These are phyloP conservation scores for Prunus padus DNA, from an alignment of 306 rosid species.

Conservation along the genomic window DNA sequence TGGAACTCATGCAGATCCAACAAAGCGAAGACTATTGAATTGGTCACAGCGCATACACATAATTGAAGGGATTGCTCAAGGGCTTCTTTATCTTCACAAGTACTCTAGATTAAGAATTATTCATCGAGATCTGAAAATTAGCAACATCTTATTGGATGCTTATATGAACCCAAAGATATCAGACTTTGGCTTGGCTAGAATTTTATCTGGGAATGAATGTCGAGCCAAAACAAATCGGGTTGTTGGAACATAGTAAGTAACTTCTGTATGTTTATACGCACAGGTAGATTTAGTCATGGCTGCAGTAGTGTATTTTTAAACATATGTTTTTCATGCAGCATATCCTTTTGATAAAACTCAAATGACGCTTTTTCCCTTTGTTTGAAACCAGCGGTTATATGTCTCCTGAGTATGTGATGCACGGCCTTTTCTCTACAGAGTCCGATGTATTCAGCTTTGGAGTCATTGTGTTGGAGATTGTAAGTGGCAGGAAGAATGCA, in stretches of 20 bases:
- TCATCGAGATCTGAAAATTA: conserved; percentile 21
- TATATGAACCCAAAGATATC: conserved; percentile 29
- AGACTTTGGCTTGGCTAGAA: conserved; percentile 27
- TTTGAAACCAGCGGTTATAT: conserved; percentile 13
- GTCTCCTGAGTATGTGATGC: conserved; percentile 22
- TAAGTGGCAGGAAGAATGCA: conserved; percentile 13
- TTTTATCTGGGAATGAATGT: conserved; percentile 1
- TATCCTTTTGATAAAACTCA: not conserved
- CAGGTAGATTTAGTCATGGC: not conserved
- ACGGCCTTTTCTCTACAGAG: conserved; percentile 10
- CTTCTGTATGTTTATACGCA: not conserved
- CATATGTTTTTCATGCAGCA: not conserved
- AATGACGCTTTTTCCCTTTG: not conserved
- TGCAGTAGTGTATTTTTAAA: not conserved
- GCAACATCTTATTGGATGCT: conserved; percentile 20
- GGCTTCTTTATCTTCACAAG: conserved; percentile 32
- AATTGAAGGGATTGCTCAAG: conserved; percentile 28
- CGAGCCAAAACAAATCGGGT: conserved; percentile 21
- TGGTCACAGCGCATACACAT: conserved; percentile 17
- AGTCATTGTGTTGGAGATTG: conserved; percentile 21
- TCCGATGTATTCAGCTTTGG: conserved; percentile 23
- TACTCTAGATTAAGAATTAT: conserved; percentile 28
- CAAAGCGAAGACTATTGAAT: not conserved
- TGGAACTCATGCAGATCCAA: conserved; percentile 17
- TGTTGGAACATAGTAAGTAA: conserved; percentile 21